Percentiles rank a stretch among this genome's conserved stretches.
Conservation (phyloP, 2,329 filamentous ascomycete genomes). For the Trichoderma sp. region DNA sequence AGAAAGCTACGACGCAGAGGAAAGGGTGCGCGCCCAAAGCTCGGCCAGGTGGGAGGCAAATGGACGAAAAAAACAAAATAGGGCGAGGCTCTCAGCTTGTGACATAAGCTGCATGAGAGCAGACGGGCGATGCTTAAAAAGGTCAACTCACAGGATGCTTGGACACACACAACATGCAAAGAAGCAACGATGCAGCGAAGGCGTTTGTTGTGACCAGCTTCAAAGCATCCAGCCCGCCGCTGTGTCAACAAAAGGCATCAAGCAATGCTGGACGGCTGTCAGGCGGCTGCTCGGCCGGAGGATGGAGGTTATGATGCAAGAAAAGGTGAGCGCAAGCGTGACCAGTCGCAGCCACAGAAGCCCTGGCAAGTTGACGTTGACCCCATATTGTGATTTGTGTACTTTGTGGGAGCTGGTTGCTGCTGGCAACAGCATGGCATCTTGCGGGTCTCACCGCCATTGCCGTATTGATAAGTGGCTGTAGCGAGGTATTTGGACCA, state of each 20-base stretch:
- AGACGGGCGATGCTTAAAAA: background rate
- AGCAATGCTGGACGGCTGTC: constrained; percentile 32
- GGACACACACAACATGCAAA: constrained; percentile 2
- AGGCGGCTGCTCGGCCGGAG: constrained; percentile 19
- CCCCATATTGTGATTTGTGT: constrained; percentile 23
- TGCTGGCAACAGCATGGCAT: constrained; percentile 20
- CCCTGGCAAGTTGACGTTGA: constrained; percentile 6
- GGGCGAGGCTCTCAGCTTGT: constrained; percentile 1
- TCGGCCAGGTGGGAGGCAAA: background rate
- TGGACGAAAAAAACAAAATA: background rate
- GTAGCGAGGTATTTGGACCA: background rate
- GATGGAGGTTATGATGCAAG: constrained; percentile 5
- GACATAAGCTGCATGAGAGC: background rate
- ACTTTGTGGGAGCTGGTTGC: constrained; percentile 21
- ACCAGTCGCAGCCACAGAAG: constrained; percentile 9
- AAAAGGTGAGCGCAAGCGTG: constrained; percentile 21
- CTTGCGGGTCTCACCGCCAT: constrained; percentile 19
- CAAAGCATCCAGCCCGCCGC: background rate
- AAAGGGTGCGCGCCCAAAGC: background rate
- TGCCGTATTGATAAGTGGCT: background rate
- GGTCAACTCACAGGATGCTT: background rate
- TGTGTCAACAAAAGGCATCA: constrained; percentile 26
- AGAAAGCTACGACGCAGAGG: background rate
- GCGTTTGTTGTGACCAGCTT: background rate
- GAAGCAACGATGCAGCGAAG: background rate